Evolutionary conservation across 1,139 yeast genomes (phyloP).

Genomic region (Trichomonascaceae sp.): DNA sequence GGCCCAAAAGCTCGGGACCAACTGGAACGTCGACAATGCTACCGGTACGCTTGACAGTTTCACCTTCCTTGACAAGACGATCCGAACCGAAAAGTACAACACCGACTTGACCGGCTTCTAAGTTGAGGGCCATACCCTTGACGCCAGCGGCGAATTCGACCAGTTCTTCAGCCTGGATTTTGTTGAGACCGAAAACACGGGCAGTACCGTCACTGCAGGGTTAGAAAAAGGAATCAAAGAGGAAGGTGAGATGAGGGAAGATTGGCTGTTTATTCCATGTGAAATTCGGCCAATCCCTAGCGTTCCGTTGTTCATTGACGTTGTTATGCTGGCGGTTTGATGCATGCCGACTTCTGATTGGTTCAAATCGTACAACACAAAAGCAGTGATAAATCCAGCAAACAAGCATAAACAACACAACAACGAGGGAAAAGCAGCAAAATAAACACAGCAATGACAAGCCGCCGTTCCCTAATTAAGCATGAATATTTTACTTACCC

Average conservation of each 20-base stretch:
- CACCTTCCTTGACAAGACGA: slow-evolving; percentile 98
- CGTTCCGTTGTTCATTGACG: not conserved
- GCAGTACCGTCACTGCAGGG: slow-evolving; percentile 93
- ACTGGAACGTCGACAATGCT: slow-evolving; percentile 98
- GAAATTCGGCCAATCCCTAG: not conserved
- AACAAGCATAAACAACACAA: not conserved
- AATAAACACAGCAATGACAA: not conserved
- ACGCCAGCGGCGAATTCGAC: slow-evolving; percentile 99
- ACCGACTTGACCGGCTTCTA: slow-evolving; percentile 99
- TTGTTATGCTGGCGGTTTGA: not conserved
- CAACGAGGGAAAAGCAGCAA: slow-evolving; percentile 1
- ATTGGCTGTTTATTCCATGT: not conserved
- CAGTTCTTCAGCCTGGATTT: slow-evolving; percentile 99
- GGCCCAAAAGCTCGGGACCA: slow-evolving; percentile 97
- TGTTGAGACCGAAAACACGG: slow-evolving; percentile 99
- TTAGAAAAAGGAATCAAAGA: not conserved
- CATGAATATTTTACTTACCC: slow-evolving; percentile 51
- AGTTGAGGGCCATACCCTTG: slow-evolving; percentile 99
- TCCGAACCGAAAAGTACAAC: slow-evolving; percentile 99
- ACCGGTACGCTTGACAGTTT: slow-evolving; percentile 99
- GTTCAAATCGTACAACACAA: slow-evolving; percentile 8
- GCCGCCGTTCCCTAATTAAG: not conserved
- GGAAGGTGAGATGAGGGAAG: not conserved
- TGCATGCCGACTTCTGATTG: slow-evolving; percentile 12
- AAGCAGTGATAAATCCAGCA: not conserved